A percentile compares a stretch with the other conserved stretches of the same genome.
Conservation (phyloP, 306 rosid genomes). For the Comarum palustre region DNA sequence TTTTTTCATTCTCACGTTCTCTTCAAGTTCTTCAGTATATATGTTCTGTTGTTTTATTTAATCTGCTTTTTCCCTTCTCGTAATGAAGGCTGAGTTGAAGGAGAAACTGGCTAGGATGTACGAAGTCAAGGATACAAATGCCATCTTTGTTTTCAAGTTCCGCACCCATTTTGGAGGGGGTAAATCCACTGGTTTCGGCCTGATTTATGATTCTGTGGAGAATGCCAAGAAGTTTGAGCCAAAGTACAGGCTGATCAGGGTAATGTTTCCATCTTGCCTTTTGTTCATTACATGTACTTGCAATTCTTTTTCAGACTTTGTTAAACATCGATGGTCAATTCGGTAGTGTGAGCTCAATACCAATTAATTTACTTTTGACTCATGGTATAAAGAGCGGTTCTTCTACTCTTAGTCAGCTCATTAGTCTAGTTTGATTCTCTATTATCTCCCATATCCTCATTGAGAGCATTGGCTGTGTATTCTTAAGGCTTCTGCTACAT, state of each 20-base stretch:
- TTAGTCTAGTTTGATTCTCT: not conserved
- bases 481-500: not conserved
- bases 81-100: conserved; percentile 64
- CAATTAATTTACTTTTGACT: not conserved
- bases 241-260: conserved; percentile 86
- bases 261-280: conserved; percentile 20
- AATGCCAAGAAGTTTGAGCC: conserved; percentile 84
- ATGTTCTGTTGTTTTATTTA: not conserved
- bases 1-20: not conserved
- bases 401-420: not conserved
- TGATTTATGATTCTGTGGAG: conserved; percentile 79
- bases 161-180: conserved; percentile 85
- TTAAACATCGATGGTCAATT: not conserved
- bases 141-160: conserved; percentile 76
- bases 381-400: not conserved
- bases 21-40: not conserved
- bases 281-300: not conserved
- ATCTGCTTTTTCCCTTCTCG: not conserved
- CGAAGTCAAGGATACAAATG: conserved; percentile 65
- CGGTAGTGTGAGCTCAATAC: not conserved
- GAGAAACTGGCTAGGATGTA: conserved; percentile 64
- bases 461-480: not conserved
- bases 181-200: conserved; percentile 79
- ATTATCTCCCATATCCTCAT: not conserved
- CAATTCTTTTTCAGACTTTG: not conserved